Base-by-base conservation (phyloP, 1,139 yeast genomes). In the Meyerozyma carpophila region DNA sequence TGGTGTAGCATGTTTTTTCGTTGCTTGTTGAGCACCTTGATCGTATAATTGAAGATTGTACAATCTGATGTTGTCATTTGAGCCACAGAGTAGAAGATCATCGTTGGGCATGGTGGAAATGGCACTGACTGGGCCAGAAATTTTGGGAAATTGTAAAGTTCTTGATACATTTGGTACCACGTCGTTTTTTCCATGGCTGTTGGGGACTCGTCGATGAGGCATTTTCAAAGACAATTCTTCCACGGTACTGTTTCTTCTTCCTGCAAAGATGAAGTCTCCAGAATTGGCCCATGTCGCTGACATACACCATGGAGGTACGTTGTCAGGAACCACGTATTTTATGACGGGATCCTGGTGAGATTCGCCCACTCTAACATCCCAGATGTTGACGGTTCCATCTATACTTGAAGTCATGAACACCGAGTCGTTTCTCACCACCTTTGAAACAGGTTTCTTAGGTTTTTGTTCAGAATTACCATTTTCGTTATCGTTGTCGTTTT, bases 301-400 rank as follows among this genome's bases (percentile, higher is more conserved):
- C 77, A 86, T 83, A 63, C 96, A 85, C 98, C 98, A 93, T 0
- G 98, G 98, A 1, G 98, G 96, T 0, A 82, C 77, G 1, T 81
- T 81, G 6, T 75, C 70, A 0, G 89, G 81, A 3, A 82, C 78
- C 1, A 81, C 80, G 20, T 86, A 63, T 41, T 61, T 59, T 34
- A 77, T 69, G 3, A 83, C 73, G 0, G 82, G 84, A 1, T 56
- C 48, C 32, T 58, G 56, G 1, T 53, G 47, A 2, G 70, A 62
- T 5, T 61, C 50, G 1, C 66, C 58, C 1, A 75, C 61, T 48
- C 98, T 74, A 5, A 77, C 66, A 62, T 93, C 98, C 96, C 97
- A 91, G 8, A 93, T 66, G 49, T 80, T 81, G 5, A 91, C 65
- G 0, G 84, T 73, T 7, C 99, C 98, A 59, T 91, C 95, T 44